Base-by-base conservation (phyloP, 306 rosid species). In the Astragalus membranaceus region DNA sequence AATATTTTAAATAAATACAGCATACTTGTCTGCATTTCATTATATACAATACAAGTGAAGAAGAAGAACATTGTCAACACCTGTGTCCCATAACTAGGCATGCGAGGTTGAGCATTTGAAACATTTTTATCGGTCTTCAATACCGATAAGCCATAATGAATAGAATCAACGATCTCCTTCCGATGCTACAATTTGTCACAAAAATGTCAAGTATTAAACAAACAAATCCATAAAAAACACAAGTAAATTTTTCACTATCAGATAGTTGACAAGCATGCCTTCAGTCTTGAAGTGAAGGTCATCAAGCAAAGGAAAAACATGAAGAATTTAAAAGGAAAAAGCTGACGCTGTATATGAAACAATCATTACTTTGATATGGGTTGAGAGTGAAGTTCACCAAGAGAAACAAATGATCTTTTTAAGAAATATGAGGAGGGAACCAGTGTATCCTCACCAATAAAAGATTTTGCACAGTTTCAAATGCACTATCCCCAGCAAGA, bases 41-140 rank as follows among this genome's bases (percentile, higher is more conserved):
- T 13, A 53, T 23, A 66, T 55, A 39, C 48, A 26, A 26, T 26
- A 26, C 30, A 26, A 26, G 30, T 26, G 30, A 26, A 26, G 30
- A 26, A 26, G 3, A 26, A 59, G 67, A 75, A 63, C 29, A 64
- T 16, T 67, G 26, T 32, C 26, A 60, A 70, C 79, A 93, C 97
- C 96, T 93, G 98, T 36, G 92, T 94, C 48, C 94, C 98, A 74
- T 90, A 94, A 79, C 98, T 94, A 52, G 98, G 98, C 97, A 87
- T 94, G 44, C 97, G 88, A 66, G 84, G 77, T 85, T 94, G 98
- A 73, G 94, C 73, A 85, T 83, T 85, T 70, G 85, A 74, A 79
- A 84, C 81, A 36, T 14, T 81, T 75, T 87, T 94, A 42, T 87
- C 96, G 23, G 98, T 83, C 82, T 83, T 94, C 82, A 94, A 55